These are phyloP conservation scores for Marchantia paleacea DNA, from an alignment of 225 moss, liverwort and hornwort genomes.

Conservation along the genomic window DNA sequence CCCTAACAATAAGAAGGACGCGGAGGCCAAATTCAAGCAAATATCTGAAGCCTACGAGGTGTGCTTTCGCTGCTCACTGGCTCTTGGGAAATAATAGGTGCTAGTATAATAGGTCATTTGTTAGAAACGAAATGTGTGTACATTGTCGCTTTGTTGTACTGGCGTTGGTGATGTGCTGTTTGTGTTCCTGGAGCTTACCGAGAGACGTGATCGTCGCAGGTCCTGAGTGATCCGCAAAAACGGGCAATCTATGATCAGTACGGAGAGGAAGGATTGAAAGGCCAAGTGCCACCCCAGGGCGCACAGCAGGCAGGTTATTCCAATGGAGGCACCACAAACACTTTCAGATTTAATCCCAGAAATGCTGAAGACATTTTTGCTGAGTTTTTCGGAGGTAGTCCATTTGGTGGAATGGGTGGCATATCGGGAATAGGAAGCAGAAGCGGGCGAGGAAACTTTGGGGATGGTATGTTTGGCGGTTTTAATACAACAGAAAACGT, in stretches of 20 bases:
- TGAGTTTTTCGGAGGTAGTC: slow-evolving; percentile 83
- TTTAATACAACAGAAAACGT: slow-evolving; percentile 61
- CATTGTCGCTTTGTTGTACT: not conserved
- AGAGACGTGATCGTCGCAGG: slow-evolving; percentile 30
- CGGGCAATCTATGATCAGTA: slow-evolving; percentile 92
- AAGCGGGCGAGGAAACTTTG: slow-evolving; percentile 48
- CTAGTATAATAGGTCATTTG: not conserved
- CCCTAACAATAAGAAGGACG: slow-evolving; percentile 98
- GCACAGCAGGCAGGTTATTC: slow-evolving; percentile 58
- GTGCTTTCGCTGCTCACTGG: not conserved
- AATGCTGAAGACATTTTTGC: slow-evolving; percentile 70
- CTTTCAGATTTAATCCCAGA: slow-evolving; percentile 71
- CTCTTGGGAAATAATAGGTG: not conserved
- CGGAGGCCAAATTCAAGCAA: slow-evolving; percentile 99
- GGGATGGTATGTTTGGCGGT: slow-evolving; percentile 67
- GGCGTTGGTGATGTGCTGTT: slow-evolving; percentile 4
- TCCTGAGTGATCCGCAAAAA: slow-evolving; percentile 97
- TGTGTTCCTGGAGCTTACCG: slow-evolving; percentile 22
- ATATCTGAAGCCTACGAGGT: slow-evolving; percentile 99
- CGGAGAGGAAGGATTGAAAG: slow-evolving; percentile 98
- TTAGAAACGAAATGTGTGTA: not conserved
- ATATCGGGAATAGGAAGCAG: slow-evolving; percentile 45
- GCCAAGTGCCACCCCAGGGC: slow-evolving; percentile 67
- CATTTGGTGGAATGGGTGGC: slow-evolving; percentile 64
- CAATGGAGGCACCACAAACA: slow-evolving; percentile 60